These are phyloP conservation scores for Aspergillus neotritici DNA, from an alignment of 2,329 filamentous ascomycete genomes.

Conservation along the genomic window DNA sequence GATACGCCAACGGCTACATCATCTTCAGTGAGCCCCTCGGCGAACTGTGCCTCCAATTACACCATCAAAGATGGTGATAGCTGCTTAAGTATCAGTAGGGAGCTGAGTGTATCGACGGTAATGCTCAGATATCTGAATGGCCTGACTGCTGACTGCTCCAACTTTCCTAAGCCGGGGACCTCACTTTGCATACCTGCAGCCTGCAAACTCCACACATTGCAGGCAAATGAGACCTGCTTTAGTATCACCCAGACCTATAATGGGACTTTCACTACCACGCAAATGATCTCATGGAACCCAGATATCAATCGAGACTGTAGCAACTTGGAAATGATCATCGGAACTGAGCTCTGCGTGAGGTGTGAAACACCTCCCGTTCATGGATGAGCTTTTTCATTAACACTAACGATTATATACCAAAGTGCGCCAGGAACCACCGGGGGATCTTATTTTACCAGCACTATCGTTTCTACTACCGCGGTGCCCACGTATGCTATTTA, in stretches of 20 bases:
- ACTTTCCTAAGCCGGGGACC: slow-evolving; percentile 4
- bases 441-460: not conserved
- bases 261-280: slow-evolving; percentile 5
- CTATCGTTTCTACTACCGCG: not conserved
- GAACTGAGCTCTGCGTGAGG: slow-evolving; percentile 5
- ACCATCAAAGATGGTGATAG: slow-evolving; percentile 1
- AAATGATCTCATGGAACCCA: slow-evolving; percentile 13
- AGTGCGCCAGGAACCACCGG: slow-evolving; percentile 2
- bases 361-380: not conserved
- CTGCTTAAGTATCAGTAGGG: not conserved
- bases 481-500: slow-evolving; percentile 3
- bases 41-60: slow-evolving; percentile 2
- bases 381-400: not conserved
- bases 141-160: slow-evolving; percentile 4
- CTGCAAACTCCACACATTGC: slow-evolving; percentile 3
- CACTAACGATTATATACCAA: not conserved
- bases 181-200: slow-evolving; percentile 1
- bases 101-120: slow-evolving; percentile 1
- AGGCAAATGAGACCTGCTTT: slow-evolving; percentile 11
- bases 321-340: slow-evolving; percentile 2
- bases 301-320: slow-evolving; percentile 6
- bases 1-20: slow-evolving; percentile 1
- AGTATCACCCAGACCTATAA: slow-evolving; percentile 1
- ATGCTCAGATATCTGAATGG: not conserved
- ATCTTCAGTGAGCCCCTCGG: not conserved